Evolutionary conservation across 208 protist genomes (phyloP), one percentile per base, ranked within the genome.

Genomic region (Leishmania tarentolae): DNA sequence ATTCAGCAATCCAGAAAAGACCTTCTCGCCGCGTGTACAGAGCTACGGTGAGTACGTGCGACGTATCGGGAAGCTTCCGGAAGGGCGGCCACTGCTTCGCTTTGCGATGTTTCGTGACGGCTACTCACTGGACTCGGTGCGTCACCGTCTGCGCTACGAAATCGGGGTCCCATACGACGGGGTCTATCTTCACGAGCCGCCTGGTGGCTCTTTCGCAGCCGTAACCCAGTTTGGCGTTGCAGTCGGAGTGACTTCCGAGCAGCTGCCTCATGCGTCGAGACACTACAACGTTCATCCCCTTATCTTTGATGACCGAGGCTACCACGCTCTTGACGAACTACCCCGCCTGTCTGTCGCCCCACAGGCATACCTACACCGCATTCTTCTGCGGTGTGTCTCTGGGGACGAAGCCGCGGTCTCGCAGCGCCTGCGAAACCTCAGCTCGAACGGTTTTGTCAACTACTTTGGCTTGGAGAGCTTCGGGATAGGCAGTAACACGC

Each of bases 261-360:
- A 91, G 79, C 86, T 98, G 47, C 79, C 87, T 31, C 93, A 98
- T 80, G 92, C 79, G 9, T 93, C 92, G 3, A 86, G 94, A 15
- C 93, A 91, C 68, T 96, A 96, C 78, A 95, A 95, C 78, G 57
- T 96, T 0, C 93, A 94, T 80, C 88, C 94, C 24, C 88, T 98
- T 31, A 72, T 96, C 46, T 88, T 96, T 73, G 89, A 96, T 59
- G 91, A 94, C n/a, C 81, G 84, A 8, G 69, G 79, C 42, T 93
- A 95, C 80, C 72, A 87, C 75, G 11, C 44, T 11, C 40, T 86
- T 15, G 77, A 85, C 15, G 71, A 75, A 9, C 68, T 93, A 28
- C 21, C 68, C 0, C 21, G 21, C 9, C 59, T 88, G 19, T 65
- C 75, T 11, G 11, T 47, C 5, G 50, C 85, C 0, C 91, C 92